phyloP scores from a whole-genome alignment of 2,329 filamentous ascomycete genomes.

The Bertia moriformis region DNA sequence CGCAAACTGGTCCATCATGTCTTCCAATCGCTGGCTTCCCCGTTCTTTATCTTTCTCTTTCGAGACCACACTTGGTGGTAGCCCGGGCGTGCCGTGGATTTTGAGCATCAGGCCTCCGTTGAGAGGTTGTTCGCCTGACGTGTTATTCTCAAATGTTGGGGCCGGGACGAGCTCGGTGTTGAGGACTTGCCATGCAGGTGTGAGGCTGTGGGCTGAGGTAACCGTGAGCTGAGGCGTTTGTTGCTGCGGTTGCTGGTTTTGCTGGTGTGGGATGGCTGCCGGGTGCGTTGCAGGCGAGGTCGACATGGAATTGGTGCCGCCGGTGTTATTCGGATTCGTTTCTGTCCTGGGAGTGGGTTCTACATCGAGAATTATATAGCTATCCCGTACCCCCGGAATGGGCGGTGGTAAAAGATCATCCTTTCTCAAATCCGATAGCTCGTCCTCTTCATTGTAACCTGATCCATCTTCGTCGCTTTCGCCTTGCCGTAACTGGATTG shows the following conservation, averaged over 20 bases:
- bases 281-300: neutral
- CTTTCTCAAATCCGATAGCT: too few relatives aligned
- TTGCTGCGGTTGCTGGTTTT: neutral
- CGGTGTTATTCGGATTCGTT: neutral
- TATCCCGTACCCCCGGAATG: neutral
- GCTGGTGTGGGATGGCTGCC: neutral
- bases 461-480: neutral
- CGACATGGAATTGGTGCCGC: neutral
- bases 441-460: neutral
- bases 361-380: neutral
- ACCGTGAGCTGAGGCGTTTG: neutral
- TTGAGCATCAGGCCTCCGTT: neutral
- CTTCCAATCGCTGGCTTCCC: neutral
- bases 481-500: neutral
- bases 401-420: neutral
- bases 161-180: neutral
- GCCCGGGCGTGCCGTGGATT: neutral
- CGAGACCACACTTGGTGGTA: neutral
- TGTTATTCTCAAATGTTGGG: neutral
- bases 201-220: neutral
- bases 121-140: neutral
- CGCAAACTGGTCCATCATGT: slow-evolving; percentile 1
- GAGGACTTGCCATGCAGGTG: neutral
- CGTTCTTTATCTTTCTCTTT: neutral
- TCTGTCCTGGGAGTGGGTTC: too few relatives aligned